Conservation (phyloP, 129 eudicot species). For the Artemisia tridentata region DNA sequence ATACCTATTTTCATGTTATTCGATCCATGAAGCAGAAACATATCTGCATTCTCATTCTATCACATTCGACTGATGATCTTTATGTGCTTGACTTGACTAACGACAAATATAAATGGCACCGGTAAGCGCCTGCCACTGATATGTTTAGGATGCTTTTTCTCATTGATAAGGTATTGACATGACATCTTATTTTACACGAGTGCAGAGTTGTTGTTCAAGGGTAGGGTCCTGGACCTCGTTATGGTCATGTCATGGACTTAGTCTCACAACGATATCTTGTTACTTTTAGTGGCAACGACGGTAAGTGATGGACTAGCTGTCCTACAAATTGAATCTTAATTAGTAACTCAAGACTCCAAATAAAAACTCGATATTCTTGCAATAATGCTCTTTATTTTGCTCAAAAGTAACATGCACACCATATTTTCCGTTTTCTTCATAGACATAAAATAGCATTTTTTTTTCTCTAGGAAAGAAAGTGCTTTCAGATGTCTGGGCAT, state of each 20-base stretch:
- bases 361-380: not conserved
- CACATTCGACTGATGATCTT: slow-evolving; percentile 95
- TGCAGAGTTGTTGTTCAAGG: slow-evolving; percentile 95
- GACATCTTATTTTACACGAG: slow-evolving; percentile 17
- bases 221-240: slow-evolving; percentile 93
- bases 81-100: slow-evolving; percentile 87
- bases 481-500: slow-evolving; percentile 86
- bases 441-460: slow-evolving; percentile 13
- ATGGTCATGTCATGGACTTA: slow-evolving; percentile 94
- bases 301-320: slow-evolving; percentile 41
- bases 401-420: not conserved
- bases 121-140: slow-evolving; percentile 41
- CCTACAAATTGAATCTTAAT: not conserved
- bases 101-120: slow-evolving; percentile 94
- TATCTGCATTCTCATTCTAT: too few species aligned
- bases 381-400: slow-evolving; percentile 11
- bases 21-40: too few species aligned
- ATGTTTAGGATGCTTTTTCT: not conserved
- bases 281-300: slow-evolving; percentile 88
- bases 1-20: too few species aligned
- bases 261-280: slow-evolving; percentile 94
- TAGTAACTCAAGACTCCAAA: not conserved
- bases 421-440: slow-evolving; percentile 3
- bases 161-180: slow-evolving; percentile 1
- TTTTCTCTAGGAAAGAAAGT: slow-evolving; percentile 79